phyloP scores from a whole-genome alignment of 148 eudicot genomes.

The Linanthus parryae region DNA sequence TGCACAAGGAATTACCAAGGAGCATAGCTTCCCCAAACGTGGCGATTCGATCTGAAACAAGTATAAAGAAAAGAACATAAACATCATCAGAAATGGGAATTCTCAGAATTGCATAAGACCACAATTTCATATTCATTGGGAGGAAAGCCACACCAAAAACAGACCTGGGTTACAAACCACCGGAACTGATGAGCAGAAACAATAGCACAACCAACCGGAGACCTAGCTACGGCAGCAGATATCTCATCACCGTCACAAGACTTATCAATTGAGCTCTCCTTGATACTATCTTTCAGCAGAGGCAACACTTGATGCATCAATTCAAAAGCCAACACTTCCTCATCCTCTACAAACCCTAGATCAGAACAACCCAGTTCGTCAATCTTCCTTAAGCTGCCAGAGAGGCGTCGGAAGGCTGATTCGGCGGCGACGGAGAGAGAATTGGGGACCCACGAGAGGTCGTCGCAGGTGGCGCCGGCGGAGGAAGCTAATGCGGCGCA shows the following conservation, averaged over 20 bases:
- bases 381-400: slow-evolving; percentile 16
- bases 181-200: slow-evolving; percentile 82
- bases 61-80: not conserved
- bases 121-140: too few species aligned
- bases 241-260: slow-evolving; percentile 48
- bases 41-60: slow-evolving; percentile 45
- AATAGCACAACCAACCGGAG: slow-evolving; percentile 68
- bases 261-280: slow-evolving; percentile 63
- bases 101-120: not conserved
- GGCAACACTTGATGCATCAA: slow-evolving; percentile 65
- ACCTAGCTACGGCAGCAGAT: slow-evolving; percentile 68
- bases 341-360: slow-evolving; percentile 21
- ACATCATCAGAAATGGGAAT: not conserved
- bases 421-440: slow-evolving; percentile 34
- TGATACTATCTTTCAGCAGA: slow-evolving; percentile 54
- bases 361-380: slow-evolving; percentile 28
- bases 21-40: slow-evolving; percentile 51
- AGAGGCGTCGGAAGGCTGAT: slow-evolving; percentile 46
- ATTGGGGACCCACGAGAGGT: slow-evolving; percentile 55
- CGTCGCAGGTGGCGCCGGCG: slow-evolving; percentile 29
- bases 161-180: slow-evolving; percentile 82
- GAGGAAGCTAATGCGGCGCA: slow-evolving; percentile 63
- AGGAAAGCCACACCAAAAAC: too few species aligned
- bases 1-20: slow-evolving; percentile 71
- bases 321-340: slow-evolving; percentile 53